phyloP scores from a whole-genome alignment of 805 yeast genomes.

The Ogataea wickerhamii region DNA sequence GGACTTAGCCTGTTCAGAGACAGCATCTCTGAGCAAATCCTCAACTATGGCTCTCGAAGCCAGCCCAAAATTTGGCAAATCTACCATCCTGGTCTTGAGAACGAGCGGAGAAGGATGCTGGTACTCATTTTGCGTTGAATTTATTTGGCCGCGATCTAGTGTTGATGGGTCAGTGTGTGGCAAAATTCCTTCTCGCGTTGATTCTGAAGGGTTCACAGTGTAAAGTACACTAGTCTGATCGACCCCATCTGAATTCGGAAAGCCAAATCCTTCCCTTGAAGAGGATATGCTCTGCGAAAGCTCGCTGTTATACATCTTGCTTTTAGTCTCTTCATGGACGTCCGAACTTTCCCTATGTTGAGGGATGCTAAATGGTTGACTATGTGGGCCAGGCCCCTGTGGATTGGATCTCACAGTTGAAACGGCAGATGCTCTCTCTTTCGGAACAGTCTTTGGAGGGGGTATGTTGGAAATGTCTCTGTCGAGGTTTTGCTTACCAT shows the following conservation, averaged over 20 bases:
- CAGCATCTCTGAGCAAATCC: slow-evolving; percentile 21
- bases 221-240: neutral
- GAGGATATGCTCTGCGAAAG: neutral
- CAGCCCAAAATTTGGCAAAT: slow-evolving; percentile 25
- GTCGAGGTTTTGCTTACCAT: neutral
- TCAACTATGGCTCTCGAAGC: slow-evolving; percentile 30
- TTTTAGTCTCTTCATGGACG: neutral
- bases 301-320: neutral
- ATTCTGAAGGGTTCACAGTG: neutral
- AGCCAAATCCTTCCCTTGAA: neutral
- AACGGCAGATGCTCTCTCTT: neutral
- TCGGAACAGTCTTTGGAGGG: neutral
- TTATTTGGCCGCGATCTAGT: too few species aligned
- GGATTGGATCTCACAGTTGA: neutral
- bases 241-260: neutral
- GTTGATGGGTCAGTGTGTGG: too few species aligned
- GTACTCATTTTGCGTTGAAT: neutral
- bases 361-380: neutral
- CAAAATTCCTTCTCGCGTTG: too few species aligned
- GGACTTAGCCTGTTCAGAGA: slow-evolving; percentile 27
- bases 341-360: neutral
- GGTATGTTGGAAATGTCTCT: neutral
- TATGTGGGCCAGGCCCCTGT: neutral
- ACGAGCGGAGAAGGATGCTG: neutral
- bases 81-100: slow-evolving; percentile 21